phyloP scores from a whole-genome alignment of 2,329 filamentous ascomycete species.

The Diaporthe citriasiana region DNA sequence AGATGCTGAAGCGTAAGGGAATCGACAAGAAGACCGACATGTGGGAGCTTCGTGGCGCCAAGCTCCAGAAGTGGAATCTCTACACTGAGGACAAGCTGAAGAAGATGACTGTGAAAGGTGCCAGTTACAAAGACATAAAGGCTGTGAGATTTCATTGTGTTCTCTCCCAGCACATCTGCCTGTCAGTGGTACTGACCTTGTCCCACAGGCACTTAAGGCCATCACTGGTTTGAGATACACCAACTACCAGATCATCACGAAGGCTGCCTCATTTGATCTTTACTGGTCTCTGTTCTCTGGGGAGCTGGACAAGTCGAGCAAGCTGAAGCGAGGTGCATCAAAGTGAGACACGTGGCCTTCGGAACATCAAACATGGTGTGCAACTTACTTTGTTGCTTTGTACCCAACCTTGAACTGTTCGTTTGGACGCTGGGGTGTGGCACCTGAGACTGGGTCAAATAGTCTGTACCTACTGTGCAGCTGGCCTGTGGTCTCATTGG shows the following conservation, averaged over 20 bases:
- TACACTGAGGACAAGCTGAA: neutral
- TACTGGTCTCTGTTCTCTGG: neutral
- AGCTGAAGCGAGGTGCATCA: neutral
- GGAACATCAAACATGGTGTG: too few relatives aligned
- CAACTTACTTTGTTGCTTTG: too few relatives aligned
- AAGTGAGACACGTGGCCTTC: neutral
- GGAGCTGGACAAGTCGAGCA: neutral
- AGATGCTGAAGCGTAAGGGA: neutral
- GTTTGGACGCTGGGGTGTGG: too few relatives aligned
- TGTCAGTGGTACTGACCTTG: neutral
- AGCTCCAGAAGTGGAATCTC: neutral
- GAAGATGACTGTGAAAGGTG: neutral
- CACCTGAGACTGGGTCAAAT: too few relatives aligned
- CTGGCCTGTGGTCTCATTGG: neutral
- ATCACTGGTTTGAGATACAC: neutral
- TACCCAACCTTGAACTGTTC: too few relatives aligned
- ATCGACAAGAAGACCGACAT: neutral
- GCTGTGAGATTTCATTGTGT: neutral
- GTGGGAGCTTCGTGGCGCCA: neutral
- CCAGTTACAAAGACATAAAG: neutral
- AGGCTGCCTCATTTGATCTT: neutral
- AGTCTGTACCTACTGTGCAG: too few relatives aligned
- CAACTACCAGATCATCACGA: neutral
- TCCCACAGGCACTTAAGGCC: neutral
- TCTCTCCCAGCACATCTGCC: accelerated